A percentile compares a stretch with the other conserved stretches of the same genome.
These are phyloP conservation scores for Stenogyne calaminthoides DNA, from an alignment of 305 asterid species.

Conservation along the genomic window DNA sequence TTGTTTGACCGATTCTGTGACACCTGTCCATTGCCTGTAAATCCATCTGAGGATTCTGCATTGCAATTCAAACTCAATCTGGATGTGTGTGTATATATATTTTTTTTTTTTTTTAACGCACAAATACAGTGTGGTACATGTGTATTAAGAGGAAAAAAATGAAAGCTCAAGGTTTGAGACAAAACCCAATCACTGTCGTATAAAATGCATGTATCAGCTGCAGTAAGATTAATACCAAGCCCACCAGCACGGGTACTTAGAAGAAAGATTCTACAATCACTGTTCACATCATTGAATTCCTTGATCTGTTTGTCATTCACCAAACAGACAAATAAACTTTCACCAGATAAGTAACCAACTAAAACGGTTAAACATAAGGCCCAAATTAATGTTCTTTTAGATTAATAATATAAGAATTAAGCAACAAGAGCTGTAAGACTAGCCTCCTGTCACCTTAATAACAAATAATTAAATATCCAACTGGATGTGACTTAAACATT, in stretches of 20 bases:
- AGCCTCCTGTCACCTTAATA: background rate
- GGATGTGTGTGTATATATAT: background rate
- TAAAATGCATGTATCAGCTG: conserved; percentile 98
- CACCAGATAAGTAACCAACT: conserved; percentile 15
- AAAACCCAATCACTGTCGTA: conserved; percentile 99
- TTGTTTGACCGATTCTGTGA: conserved; percentile 97
- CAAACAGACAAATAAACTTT: conserved; percentile 24
- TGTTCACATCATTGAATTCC: conserved; percentile 77
- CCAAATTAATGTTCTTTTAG: conserved; percentile 2
- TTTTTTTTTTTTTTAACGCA: background rate
- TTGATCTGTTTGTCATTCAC: conserved; percentile 56
- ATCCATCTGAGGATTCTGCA: conserved; percentile 99
- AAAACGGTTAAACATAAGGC: background rate
- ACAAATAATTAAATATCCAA: background rate
- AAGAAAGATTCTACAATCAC: conserved; percentile 71
- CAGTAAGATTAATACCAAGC: conserved; percentile 94
- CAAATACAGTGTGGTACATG: background rate
- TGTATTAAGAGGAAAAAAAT: background rate
- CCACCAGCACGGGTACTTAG: conserved; percentile 99
- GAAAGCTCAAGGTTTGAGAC: conserved; percentile 19
- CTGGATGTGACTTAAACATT: background rate
- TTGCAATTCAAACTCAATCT: conserved; percentile 26
- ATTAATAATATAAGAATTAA: background rate
- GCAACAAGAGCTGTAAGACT: background rate
- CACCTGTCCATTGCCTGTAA: conserved; percentile 99